These are phyloP conservation scores for Talaromyces proteolyticus DNA, from an alignment of 495 filamentous ascomycete species.

Conservation along the genomic window DNA sequence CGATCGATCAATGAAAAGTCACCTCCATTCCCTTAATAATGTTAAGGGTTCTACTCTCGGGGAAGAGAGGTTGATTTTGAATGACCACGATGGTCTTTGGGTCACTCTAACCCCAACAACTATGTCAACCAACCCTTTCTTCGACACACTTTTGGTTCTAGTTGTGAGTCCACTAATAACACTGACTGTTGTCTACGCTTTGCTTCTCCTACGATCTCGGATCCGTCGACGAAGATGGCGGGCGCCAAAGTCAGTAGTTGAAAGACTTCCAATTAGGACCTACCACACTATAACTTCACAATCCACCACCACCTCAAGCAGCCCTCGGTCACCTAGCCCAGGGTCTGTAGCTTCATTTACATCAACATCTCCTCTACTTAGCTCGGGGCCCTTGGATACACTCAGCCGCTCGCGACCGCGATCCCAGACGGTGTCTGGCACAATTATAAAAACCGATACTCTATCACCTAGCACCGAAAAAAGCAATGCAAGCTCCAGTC, in stretches of 20 bases:
- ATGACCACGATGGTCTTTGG: slow-evolving; percentile 81
- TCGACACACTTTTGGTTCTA: slow-evolving; percentile 89
- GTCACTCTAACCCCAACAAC: slow-evolving; percentile 88
- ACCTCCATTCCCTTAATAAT: not conserved
- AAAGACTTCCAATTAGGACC: slow-evolving; percentile 87
- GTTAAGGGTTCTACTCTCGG: not conserved
- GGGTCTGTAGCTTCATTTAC: slow-evolving; percentile 42
- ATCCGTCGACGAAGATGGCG: slow-evolving; percentile 89
- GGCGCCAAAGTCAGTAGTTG: slow-evolving; percentile 92
- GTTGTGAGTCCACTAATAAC: slow-evolving; percentile 91
- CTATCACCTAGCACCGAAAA: slow-evolving; percentile 44
- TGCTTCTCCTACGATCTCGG: slow-evolving; percentile 81
- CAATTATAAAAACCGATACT: slow-evolving; percentile 27
- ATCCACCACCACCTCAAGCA: slow-evolving; percentile 49
- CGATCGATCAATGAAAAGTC: slow-evolving; percentile 2
- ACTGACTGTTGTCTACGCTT: slow-evolving; percentile 84
- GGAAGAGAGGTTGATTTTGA: slow-evolving; percentile 7
- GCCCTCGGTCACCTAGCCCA: slow-evolving; percentile 42
- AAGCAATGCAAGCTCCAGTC: slow-evolving; percentile 29
- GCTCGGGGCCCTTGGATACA: slow-evolving; percentile 21
- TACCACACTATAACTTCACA: slow-evolving; percentile 77
- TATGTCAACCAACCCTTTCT: slow-evolving; percentile 88
- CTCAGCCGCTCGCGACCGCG: slow-evolving; percentile 51
- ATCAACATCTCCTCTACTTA: slow-evolving; percentile 70
- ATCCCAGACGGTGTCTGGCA: slow-evolving; percentile 59